A percentile compares a stretch with the other conserved stretches of the same genome.
These are phyloP conservation scores for Aspergillus olivimuriae DNA, from an alignment of 495 filamentous ascomycete genomes.

Conservation along the genomic window DNA sequence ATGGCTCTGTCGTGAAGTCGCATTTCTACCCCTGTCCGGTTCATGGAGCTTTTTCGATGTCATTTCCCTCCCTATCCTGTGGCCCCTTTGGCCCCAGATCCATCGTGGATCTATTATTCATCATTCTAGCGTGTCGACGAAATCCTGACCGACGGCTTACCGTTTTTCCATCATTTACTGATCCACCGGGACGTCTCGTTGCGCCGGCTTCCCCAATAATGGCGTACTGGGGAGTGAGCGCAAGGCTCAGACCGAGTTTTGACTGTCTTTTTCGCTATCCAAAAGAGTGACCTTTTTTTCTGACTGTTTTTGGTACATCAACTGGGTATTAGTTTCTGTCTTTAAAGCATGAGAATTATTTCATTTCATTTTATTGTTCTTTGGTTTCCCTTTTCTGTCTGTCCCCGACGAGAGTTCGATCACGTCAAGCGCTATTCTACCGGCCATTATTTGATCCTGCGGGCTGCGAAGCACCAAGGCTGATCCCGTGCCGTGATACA, in stretches of 20 bases:
- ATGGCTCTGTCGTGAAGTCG: constrained; percentile 4
- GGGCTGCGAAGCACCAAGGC: constrained; percentile 11
- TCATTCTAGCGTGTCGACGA: not conserved
- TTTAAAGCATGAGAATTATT: too few relatives aligned
- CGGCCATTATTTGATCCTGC: constrained; percentile 12
- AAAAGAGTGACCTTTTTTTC: too few relatives aligned
- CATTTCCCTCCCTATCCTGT: not conserved
- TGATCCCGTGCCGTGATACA: constrained; percentile 9
- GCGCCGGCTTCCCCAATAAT: too few relatives aligned
- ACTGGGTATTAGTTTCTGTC: too few relatives aligned
- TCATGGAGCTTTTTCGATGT: not conserved
- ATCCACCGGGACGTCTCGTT: too few relatives aligned
- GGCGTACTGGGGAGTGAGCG: not conserved
- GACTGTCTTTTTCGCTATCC: not conserved
- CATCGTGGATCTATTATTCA: constrained; percentile 2
- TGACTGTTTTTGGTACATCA: too few relatives aligned
- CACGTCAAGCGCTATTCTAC: constrained; percentile 15
- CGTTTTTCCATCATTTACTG: constrained; percentile 7
- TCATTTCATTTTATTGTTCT: not conserved
- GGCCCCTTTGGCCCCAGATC: not conserved
- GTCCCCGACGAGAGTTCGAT: constrained; percentile 4
- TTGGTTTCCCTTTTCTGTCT: not conserved
- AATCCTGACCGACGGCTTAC: constrained; percentile 10
- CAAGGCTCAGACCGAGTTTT: not conserved
- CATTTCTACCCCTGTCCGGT: not conserved